Evolutionary conservation across 2,329 filamentous ascomycete species (phyloP), one percentile per base, ranked within the genome.

Genomic region (Alternaria longipes): DNA sequence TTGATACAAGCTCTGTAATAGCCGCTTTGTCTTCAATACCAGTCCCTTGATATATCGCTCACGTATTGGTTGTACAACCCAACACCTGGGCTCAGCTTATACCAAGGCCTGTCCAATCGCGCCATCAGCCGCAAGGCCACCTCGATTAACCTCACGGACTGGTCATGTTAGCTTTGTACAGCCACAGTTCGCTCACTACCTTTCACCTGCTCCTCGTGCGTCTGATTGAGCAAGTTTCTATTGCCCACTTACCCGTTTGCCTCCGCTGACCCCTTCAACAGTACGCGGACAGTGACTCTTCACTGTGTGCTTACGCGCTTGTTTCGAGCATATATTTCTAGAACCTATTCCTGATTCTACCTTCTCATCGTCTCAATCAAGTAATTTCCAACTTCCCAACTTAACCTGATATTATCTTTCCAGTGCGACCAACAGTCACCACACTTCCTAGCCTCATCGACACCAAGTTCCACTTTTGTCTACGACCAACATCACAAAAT

Each of bases 51-150:
- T 5, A 26, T 11, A 11, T 50, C 14, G 20, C 46, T 36, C 14
- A 36, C 24, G 30, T 16, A 16, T 47, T 50, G 46, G 65, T 61
- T 14, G 54, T 49, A 51, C 40, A 47, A 56, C 32, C 57, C 30
- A 59, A 40, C 22, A 38, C 7, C 56, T 54, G 26, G 20, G 36
- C 12, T 65, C 58, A 66, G 60, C 65, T 66, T 60, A 64, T 67
- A 30, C 41, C 54, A 26, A 60, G 56, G 46, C 52, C 56, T 42
- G 20, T 60, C 60, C 61, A 62, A 60, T 20, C 9, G 40, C 28
- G 30, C 52, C 46, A 36, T 56, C 63, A 62, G 51, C 58, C 56
- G 42, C 59, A 65, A 54, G 32, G 20, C 28, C 32, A 38, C 30
- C 22, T 45, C 9, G 51, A 26, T 50, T 18, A 41, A 47, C 49